Base-by-base conservation (phyloP, 345 rosid species). In the Toxicodendron radicans region DNA sequence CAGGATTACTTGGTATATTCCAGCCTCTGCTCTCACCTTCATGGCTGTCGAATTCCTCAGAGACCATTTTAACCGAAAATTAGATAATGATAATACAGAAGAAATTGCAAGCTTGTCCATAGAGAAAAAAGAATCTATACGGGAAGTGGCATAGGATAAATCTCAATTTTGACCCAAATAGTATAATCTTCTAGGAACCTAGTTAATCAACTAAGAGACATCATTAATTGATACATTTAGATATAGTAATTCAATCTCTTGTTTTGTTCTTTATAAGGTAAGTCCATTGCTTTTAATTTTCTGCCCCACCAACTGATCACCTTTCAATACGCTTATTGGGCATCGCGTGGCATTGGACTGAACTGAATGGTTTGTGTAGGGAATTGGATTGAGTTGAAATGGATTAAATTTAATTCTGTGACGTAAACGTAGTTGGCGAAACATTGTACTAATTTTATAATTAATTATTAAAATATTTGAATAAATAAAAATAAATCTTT, bases 41-140 rank as follows among this genome's bases (percentile, higher is more conserved):
- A 94, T 94, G 98, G 98, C 95, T 27, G 93, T 94, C 12, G 98
- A 94, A 82, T 91, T 89, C 79, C 90, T 94, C 27, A 86, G 98
- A 74, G 91, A 83, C 33, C 84, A 75, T 30, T 94, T 94, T 80
- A 89, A 89, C 65, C 86, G 87, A 66, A 81, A 80, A 68, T 41
- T 68, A 52, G 82, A 81, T 13, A 46, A 33, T 2, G 74, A 38
- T 41, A 81, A 24, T 5, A 65, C 69, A 21, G 84, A 76, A 32
- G 80, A 84, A 73, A 75, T 82, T 56, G 66, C 87, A 54, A 79
- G 66, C 76, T 68, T 89, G 75, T 79, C 84, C 52, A 77, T 88
- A 59, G 91, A 91, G 83, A 90, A 85, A 75, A 85, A 83, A 46
- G 79, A 73, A 78, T 75, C 87, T 58, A 72, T 86, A 49, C 73